Base-by-base conservation (phyloP, 371 early-diverging fungal species). In the Thermomucor indicae-seudaticae region DNA sequence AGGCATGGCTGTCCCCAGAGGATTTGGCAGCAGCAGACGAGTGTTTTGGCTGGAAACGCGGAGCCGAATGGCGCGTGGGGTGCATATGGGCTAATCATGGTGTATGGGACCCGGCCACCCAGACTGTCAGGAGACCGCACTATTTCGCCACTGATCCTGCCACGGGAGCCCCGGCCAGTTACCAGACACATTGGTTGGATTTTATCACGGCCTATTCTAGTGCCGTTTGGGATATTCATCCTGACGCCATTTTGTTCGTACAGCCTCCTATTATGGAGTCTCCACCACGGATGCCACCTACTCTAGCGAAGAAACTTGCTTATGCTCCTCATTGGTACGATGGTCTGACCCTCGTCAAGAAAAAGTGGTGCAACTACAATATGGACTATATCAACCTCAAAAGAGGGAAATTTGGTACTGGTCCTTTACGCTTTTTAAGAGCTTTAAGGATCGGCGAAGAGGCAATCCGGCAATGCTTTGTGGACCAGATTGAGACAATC, bases 281-380 rank as follows among this genome's bases (percentile, higher is more conserved):
- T 10, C 84, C 86, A 6, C 85, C 87, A 7, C 57, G 60, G 16
- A 57, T 77, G 6, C 73, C 79, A 12, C 44, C 61, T 20, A 43
- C 65, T 23, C 54, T 72, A 0, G n/a, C n/a, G n/a, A 60, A 67
- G 4, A 67, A 79, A 11, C 47, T 89, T 6, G 82, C 78, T 4
- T 86, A 83, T 58, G 67, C 85, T 0, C 88, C 89, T 5, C 89
- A 89, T 56, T 89, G 85, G 85, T 89, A 89, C 44, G 89, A 89
- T 53, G 85, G 85, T 0, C 59, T 84, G 43, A 85, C 86, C 0
- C 58, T 89, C 5, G 68, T 86, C 27, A 83, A 78, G 49, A 85
- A 86, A 60, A 66, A 76, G n/a, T 85, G 83, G 74, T 66, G 74
- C 43, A 82, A 67, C 49, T 84, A 75, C 48, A 89, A 81, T 27